Evolutionary conservation across 2,329 filamentous ascomycete genomes (phyloP).

Genomic region (Fusarium foetens): DNA sequence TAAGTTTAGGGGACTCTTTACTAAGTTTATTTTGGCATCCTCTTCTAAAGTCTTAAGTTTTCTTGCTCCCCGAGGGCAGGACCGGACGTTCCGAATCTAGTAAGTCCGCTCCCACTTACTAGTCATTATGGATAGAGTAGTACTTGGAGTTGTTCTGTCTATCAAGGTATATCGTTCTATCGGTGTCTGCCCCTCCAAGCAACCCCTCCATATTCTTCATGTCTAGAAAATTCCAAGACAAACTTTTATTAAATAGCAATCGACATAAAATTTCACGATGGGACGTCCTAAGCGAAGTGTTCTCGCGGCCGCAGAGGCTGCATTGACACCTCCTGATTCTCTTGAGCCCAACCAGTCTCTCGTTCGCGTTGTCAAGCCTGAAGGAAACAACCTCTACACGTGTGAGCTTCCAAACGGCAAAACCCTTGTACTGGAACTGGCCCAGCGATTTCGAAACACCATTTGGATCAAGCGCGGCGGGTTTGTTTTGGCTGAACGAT

Average conservation of each 20-base stretch:
- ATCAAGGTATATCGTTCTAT: slow-evolving; percentile 30
- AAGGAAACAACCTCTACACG: slow-evolving; percentile 89
- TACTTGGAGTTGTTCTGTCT: background rate
- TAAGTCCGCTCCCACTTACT: slow-evolving; percentile 3
- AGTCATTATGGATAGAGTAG: slow-evolving; percentile 5
- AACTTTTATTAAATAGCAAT: background rate
- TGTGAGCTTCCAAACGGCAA: slow-evolving; percentile 76
- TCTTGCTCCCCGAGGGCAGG: background rate
- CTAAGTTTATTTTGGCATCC: background rate
- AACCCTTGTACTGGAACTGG: slow-evolving; percentile 80
- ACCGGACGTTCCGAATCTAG: slow-evolving; percentile 21
- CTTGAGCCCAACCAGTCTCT: slow-evolving; percentile 73
- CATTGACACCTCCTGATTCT: slow-evolving; percentile 66
- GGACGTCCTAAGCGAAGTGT: slow-evolving; percentile 73
- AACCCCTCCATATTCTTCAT: slow-evolving; percentile 27
- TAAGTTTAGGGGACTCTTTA: background rate
- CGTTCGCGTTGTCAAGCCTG: slow-evolving; percentile 81
- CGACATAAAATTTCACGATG: slow-evolving; percentile 40
- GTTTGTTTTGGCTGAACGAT: slow-evolving; percentile 83
- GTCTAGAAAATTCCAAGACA: slow-evolving; percentile 17
- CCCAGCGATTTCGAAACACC: slow-evolving; percentile 85
- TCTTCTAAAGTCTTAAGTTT: background rate
- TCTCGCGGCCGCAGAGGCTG: slow-evolving; percentile 79
- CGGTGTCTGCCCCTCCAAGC: slow-evolving; percentile 32
- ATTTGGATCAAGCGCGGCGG: slow-evolving; percentile 93